Base-by-base conservation (phyloP, 2,329 filamentous ascomycete genomes). In the Aspergillus unguis region DNA sequence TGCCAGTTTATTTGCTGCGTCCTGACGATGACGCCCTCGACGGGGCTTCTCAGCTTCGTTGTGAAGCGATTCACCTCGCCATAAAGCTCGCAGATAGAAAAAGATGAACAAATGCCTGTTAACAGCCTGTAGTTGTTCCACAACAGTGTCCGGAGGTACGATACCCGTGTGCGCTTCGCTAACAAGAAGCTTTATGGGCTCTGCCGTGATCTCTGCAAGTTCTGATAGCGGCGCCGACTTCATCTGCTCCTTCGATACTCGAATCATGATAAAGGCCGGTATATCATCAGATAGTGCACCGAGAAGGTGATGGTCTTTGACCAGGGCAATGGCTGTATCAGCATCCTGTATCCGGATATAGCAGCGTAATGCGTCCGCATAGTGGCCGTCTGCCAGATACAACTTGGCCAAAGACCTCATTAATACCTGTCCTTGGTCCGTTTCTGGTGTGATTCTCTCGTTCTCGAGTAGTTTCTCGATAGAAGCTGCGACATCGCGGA, bases 311-410 rank as follows among this genome's bases (percentile, higher is more conserved):
- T 90, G 87, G 36, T 96, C 89, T 55, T 85, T 84, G 62, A 99
- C 95, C 53, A 99, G 74, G 9, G 81, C 77, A 81, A 99, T 92
- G 0, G 90, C 89, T 7, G 88, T 86, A 66, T 97, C 91, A 0
- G 91, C 92, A 72, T 99, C 90, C 66, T 96, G 91, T 3, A 97
- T 81, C 57, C 83, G 85, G 65, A 99, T 95, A 67, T 95, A 96
- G 70, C 87, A 94, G 64, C 84, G 86, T 41, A 99, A 76, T 1
- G 95, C 92, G 65, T 97, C 91, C 50, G 88, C 82, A 58, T 89
- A 85, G 52, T 88, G 85, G 0, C 90, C 89, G 59, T 86, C 87
- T 6, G 88, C 88, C 51, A 96, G 83, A 65, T 92, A 90, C 11
- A 99, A 77, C 65, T 86, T 90, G 0, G 90, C 92, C 33, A 99